Evolutionary conservation across 129 eudicot species (phyloP).

Genomic region (Flaveria ramosissima): DNA sequence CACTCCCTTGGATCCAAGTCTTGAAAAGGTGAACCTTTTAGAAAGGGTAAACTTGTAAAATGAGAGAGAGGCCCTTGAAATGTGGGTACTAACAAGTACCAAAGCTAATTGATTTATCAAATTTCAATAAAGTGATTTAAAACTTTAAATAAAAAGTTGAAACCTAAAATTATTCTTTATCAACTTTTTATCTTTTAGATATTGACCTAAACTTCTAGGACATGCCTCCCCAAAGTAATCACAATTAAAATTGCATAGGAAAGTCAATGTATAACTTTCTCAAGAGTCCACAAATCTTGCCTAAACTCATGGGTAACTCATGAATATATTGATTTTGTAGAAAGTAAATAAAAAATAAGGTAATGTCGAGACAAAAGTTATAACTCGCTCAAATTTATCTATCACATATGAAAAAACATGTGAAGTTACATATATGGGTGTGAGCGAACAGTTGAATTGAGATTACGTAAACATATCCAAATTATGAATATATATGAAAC

Average conservation of each 20-base stretch:
- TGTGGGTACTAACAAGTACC: slow-evolving; percentile 39
- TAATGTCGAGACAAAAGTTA: too few species aligned
- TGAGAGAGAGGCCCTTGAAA: slow-evolving; percentile 31
- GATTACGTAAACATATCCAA: too few species aligned
- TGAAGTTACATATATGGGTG: too few species aligned
- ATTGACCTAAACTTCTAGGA: slow-evolving; percentile 13
- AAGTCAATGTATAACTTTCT: slow-evolving; percentile 18
- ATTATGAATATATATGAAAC: too few species aligned
- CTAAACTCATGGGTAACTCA: slow-evolving; percentile 3
- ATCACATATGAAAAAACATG: too few species aligned
- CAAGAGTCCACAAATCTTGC: background rate
- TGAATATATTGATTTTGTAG: background rate
- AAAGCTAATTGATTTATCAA: slow-evolving; percentile 36
- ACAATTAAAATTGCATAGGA: background rate
- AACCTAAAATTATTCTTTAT: background rate
- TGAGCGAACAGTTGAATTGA: too few species aligned
- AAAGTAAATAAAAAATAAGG: too few species aligned
- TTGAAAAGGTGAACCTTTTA: slow-evolving; percentile 44
- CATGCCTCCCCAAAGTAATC: background rate
- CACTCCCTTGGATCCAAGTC: slow-evolving; percentile 41
- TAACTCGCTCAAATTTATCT: too few species aligned
- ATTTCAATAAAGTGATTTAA: slow-evolving; percentile 29
- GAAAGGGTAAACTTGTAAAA: slow-evolving; percentile 37
- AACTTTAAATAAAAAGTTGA: background rate
- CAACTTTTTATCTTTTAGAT: slow-evolving; percentile 1